Conservation (phyloP, 2,329 filamentous ascomycete species). For the Fusarium siculi region DNA sequence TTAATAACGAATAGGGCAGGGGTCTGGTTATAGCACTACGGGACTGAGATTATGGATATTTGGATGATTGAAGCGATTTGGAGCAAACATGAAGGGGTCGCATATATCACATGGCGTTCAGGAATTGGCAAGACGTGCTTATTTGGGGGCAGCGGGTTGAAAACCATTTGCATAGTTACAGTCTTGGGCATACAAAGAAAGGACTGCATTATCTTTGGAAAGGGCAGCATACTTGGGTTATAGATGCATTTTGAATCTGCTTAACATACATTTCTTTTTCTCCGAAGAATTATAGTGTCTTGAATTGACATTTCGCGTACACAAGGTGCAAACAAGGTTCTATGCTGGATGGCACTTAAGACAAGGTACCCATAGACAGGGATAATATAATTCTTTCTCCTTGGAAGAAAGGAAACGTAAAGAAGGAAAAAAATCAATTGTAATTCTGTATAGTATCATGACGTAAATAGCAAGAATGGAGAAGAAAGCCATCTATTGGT, state of each 20-base stretch:
- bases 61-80: constrained; percentile 18
- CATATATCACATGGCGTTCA: constrained; percentile 35
- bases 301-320: background rate
- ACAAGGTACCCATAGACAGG: background rate
- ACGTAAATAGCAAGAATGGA: background rate
- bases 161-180: constrained; percentile 26
- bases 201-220: constrained; percentile 18
- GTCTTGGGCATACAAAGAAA: constrained; percentile 20
- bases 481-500: constrained; percentile 2
- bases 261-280: background rate
- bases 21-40: background rate
- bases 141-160: constrained; percentile 19
- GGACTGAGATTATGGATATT: constrained; percentile 11
- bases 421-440: background rate
- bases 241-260: constrained; percentile 14
- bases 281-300: background rate
- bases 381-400: background rate
- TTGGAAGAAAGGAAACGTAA: background rate
- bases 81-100: constrained; percentile 23
- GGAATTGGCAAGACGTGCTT: constrained; percentile 20
- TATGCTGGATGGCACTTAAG: background rate
- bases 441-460: background rate
- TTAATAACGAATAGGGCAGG: constrained; percentile 27
- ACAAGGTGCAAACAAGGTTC: background rate
- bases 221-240: constrained; percentile 3